A percentile compares a stretch with the other conserved stretches of the same genome.
Evolutionary conservation across 139 green algal genomes (phyloP).

Genomic region (Cymbomonas tetramitiformis): DNA sequence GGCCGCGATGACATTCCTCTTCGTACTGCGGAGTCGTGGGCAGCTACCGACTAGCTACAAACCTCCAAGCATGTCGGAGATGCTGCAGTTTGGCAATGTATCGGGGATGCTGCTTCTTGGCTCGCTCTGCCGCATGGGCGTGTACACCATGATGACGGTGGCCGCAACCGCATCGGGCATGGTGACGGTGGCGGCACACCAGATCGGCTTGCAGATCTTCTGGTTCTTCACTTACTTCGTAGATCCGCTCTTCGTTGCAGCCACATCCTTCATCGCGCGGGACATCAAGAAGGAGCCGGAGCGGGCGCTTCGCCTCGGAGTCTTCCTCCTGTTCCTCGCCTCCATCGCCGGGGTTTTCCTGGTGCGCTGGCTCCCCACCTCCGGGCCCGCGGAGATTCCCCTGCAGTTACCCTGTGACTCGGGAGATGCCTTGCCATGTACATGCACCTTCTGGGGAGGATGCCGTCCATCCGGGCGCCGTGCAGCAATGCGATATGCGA

Average conservation of each 20-base stretch:
- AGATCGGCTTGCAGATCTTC: conserved; percentile 50
- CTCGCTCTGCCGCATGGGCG: conserved; percentile 38
- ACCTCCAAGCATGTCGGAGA: conserved; percentile 9
- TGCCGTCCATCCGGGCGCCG: background rate
- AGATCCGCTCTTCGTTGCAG: conserved; percentile 44
- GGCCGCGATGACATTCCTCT: conserved; percentile 18
- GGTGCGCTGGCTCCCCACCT: background rate
- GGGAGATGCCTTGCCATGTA: background rate
- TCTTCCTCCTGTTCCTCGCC: background rate
- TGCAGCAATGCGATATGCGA: no score
- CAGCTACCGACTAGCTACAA: background rate
- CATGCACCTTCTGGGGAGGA: background rate
- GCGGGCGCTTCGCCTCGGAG: background rate
- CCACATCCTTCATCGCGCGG: conserved; percentile 12
- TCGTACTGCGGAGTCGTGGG: conserved; percentile 1
- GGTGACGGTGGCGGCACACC: conserved; percentile 34
- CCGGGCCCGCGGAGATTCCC: background rate
- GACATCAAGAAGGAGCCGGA: background rate
- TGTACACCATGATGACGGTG: conserved; percentile 39
- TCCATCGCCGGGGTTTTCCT: background rate
- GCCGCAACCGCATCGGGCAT: conserved; percentile 33
- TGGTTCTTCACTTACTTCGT: conserved; percentile 51
- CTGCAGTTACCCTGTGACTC: background rate
- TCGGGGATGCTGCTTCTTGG: conserved; percentile 31
- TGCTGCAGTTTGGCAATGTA: conserved; percentile 29